Percentiles rank a stretch among this genome's conserved stretches.
phyloP scores from a whole-genome alignment of 306 rosid species.

The Morella rubra region DNA sequence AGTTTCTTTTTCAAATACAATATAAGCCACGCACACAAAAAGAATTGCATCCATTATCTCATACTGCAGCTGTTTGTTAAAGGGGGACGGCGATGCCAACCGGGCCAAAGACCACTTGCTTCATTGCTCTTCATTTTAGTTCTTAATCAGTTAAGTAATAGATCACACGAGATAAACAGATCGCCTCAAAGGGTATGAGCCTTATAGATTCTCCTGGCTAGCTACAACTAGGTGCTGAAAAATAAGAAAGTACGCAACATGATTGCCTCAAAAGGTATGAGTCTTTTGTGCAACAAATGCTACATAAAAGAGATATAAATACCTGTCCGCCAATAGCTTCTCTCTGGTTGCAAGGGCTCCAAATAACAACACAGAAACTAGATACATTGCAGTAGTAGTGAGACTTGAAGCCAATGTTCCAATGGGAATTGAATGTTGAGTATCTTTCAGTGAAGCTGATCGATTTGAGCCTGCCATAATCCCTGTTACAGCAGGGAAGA shows the following conservation, averaged over 20 bases:
- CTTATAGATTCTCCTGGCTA: not conserved
- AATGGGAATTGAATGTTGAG: conserved; percentile 94
- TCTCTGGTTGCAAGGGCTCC: conserved; percentile 85
- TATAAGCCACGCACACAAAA: no score
- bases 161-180: not conserved
- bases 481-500: conserved; percentile 99
- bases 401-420: conserved; percentile 95
- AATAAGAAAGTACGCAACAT: not conserved
- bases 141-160: not conserved
- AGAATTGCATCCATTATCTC: not conserved
- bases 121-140: not conserved
- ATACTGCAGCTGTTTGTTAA: not conserved
- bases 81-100: not conserved
- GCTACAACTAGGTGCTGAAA: not conserved
- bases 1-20: no score
- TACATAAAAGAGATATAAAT: conserved; percentile 17
- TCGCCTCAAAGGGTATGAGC: not conserved
- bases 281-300: not conserved
- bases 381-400: conserved; percentile 65
- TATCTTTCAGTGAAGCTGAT: conserved; percentile 90
- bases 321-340: conserved; percentile 91
- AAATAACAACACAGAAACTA: conserved; percentile 77
- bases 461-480: conserved; percentile 99
- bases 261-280: no score
- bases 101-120: not conserved